A percentile compares a stretch with the other conserved stretches of the same genome.
phyloP scores from a whole-genome alignment of 306 rosid species.

The Vachellia collinsii region DNA sequence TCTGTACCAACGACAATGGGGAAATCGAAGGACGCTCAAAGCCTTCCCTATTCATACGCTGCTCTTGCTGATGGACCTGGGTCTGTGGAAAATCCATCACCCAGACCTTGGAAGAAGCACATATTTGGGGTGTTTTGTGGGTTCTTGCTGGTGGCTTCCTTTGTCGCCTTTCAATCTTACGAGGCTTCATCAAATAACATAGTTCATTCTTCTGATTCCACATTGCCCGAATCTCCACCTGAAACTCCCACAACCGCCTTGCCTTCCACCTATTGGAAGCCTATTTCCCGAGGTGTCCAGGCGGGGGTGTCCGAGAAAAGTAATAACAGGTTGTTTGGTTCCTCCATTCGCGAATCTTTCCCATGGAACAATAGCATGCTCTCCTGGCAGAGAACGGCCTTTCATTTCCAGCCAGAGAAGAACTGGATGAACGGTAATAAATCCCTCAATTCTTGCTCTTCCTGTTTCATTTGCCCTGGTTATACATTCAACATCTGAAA shows the following conservation, averaged over 20 bases:
- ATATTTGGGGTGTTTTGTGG: conserved; percentile 41
- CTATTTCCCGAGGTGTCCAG: conserved; percentile 62
- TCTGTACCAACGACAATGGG: neutral
- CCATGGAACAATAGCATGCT: conserved; percentile 81
- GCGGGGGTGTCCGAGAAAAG: conserved; percentile 80
- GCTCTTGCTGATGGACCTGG: conserved; percentile 44
- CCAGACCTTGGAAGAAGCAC: conserved; percentile 40
- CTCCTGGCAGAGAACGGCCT: conserved; percentile 92
- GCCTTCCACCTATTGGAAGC: conserved; percentile 15
- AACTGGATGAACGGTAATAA: conserved; percentile 93
- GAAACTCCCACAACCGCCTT: neutral
- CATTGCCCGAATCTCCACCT: conserved; percentile 7
- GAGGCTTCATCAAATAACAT: neutral
- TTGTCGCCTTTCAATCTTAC: conserved; percentile 43
- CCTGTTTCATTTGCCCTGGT: neutral
- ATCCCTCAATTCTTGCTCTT: neutral
- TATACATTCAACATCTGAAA: neutral
- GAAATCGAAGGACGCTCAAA: neutral
- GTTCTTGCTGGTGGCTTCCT: conserved; percentile 43
- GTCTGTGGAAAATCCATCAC: conserved; percentile 12
- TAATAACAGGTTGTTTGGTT: conserved; percentile 37
- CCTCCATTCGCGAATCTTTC: conserved; percentile 27
- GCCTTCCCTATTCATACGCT: conserved; percentile 46
- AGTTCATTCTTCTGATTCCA: neutral
- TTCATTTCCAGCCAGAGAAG: conserved; percentile 84